phyloP scores from a whole-genome alignment of 306 rosid species.

The Mimosa bimucronata region DNA sequence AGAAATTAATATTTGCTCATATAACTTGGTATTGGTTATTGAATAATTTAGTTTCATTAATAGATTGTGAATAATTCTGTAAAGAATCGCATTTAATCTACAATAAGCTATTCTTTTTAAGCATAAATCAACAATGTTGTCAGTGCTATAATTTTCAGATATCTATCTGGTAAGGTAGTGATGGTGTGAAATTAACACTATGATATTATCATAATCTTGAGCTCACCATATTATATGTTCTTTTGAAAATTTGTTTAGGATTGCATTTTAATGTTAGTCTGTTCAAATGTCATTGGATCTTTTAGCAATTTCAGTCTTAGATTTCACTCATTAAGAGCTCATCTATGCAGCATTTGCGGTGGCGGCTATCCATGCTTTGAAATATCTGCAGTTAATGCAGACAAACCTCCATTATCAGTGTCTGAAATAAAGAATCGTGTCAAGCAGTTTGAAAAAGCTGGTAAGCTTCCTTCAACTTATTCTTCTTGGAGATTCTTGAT shows the following conservation, averaged over 20 bases:
- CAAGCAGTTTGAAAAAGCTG: slow-evolving; percentile 78
- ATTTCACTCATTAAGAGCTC: slow-evolving; percentile 33
- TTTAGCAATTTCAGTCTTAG: slow-evolving; percentile 9
- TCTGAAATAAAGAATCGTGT: slow-evolving; percentile 78
- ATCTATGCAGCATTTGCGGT: slow-evolving; percentile 74
- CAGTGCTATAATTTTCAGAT: background rate
- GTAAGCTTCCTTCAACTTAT: slow-evolving; percentile 52
- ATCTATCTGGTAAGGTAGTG: background rate
- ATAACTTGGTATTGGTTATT: slow-evolving; percentile 10
- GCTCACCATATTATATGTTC: background rate
- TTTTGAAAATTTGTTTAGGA: slow-evolving; percentile 24
- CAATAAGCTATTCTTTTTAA: slow-evolving; percentile 5
- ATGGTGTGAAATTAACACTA: slow-evolving; percentile 21
- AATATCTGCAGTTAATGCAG: slow-evolving; percentile 92
- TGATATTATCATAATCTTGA: background rate
- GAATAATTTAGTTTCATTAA: background rate
- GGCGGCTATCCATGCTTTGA: slow-evolving; percentile 83
- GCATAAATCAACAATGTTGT: slow-evolving; percentile 7
- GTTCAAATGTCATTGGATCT: slow-evolving; percentile 31
- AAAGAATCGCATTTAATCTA: slow-evolving; percentile 13
- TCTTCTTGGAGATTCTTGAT: slow-evolving; percentile 14
- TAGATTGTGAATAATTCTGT: background rate
- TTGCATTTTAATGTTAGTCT: slow-evolving; percentile 2
- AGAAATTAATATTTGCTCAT: slow-evolving; percentile 15
- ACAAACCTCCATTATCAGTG: slow-evolving; percentile 84